Base-by-base conservation (phyloP, 129 eudicot genomes). In the Lonicera japonica region DNA sequence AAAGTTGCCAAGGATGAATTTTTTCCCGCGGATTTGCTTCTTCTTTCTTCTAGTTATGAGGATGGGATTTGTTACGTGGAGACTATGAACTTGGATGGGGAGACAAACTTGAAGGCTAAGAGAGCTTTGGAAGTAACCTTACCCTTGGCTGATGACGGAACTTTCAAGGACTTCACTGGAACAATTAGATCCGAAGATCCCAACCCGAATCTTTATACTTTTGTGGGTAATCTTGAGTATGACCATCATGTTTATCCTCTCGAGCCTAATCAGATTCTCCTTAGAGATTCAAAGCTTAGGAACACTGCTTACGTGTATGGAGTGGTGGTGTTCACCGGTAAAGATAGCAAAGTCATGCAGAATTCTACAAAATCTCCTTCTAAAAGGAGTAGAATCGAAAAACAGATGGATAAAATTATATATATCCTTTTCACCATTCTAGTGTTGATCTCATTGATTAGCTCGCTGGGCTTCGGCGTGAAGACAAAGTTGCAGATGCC, bases 31-130 rank as follows among this genome's bases (percentile, higher is more conserved):
- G 90, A 83, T 74, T 74, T 83, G 59, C 78, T 83, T 65, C 76
- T 83, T 21, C 55, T 83, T 36, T 76, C 90, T 11, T 79, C 90
- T 11, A 77, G 86, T 70, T 80, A 79, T 68, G 83, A 83, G 54
- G 90, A 83, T 63, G 90, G 90, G 10, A 83, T 83, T 65, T 79
- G 90, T 72, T 83, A 83, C 55, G 90, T 83, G 38, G 90, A 83
- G 60, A 83, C 90, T 5, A 83, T 83, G 90, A 83, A 83, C 64
- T 76, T 83, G 50, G 90, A 83, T 67, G 90, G 90, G 19, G 90
- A 83, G 69, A 83, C 90, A 16, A 83, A 83, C 70, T 80, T 83
- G 68, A 83, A 83, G 61, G 81, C 80, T 23, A 83, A 80, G 59
- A 78, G 85, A 66, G 70, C 86, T 20, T 34, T 80, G 56, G 90